A percentile compares a stretch with the other conserved stretches of the same genome.
Conservation (phyloP, 2,329 filamentous ascomycete species). For the Sporothrix euskadiensis region DNA sequence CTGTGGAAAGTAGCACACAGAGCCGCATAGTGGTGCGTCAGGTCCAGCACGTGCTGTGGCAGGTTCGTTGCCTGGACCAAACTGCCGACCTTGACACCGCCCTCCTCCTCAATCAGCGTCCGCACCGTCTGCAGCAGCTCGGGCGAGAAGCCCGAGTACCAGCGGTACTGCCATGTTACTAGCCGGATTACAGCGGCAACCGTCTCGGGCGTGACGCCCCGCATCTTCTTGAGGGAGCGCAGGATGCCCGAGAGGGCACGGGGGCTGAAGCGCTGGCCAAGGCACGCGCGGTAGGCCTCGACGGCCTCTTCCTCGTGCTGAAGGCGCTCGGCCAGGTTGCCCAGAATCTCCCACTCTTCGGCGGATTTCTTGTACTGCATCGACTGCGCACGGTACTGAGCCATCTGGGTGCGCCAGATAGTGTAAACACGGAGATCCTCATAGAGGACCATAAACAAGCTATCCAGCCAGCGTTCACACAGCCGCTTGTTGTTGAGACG, state of each 20-base stretch:
- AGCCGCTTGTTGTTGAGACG: constrained; percentile 96
- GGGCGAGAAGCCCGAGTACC: constrained; percentile 99
- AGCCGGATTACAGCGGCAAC: constrained; percentile 84
- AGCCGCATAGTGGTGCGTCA: constrained; percentile 95
- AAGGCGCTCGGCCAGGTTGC: constrained; percentile 85
- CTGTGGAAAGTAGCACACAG: constrained; percentile 94
- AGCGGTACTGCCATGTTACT: constrained; percentile 97
- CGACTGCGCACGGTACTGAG: constrained; percentile 88
- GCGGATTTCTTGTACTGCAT: constrained; percentile 96
- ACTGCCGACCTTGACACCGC: constrained; percentile 93
- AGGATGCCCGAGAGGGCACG: constrained; percentile 87
- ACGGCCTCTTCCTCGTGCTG: constrained; percentile 90
- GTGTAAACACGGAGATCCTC: constrained; percentile 98
- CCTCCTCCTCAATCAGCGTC: constrained; percentile 94
- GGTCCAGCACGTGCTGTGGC: constrained; percentile 86
- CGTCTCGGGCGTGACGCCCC: constrained; percentile 57
- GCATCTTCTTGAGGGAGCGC: constrained; percentile 65
- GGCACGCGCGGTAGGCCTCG: constrained; percentile 87
- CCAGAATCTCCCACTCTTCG: constrained; percentile 97
- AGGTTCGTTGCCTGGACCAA: constrained; percentile 96
- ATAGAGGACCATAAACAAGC: constrained; percentile 98
- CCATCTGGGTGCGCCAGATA: constrained; percentile 98
- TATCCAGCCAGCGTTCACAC: constrained; percentile 97
- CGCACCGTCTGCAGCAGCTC: constrained; percentile 84
- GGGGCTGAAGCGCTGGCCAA: constrained; percentile 86